Evolutionary conservation across 495 filamentous ascomycete species (phyloP), one percentile per base, ranked within the genome.

Genomic region (Penicillium chermesinum): DNA sequence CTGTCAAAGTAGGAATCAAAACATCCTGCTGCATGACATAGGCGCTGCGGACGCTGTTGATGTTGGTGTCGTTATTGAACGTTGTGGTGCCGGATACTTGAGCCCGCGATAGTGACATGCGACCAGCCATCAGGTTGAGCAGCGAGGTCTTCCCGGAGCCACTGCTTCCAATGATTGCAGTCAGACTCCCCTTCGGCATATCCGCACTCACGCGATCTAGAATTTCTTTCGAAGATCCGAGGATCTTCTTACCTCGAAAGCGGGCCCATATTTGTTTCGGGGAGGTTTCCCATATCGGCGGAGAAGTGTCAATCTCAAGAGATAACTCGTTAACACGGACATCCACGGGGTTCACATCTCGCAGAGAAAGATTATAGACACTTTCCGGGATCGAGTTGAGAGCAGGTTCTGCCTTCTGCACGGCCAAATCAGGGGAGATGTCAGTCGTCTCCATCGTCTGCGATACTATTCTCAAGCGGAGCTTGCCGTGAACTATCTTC

Each of bases 21-120:
- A 87, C 72, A 62, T 89, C 86, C 42, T 88, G 81, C 55, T 88
- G 86, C 81, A 87, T 86, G 13, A 88, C 81, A 63, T 87, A 88
- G 49, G 85, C 81, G 50, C 81, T 81, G 20, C 80, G 67, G 9
- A 82, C 65, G 44, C 59, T 72, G 10, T 73, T 63, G 14, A 83
- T 62, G n/a, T 79, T 65, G 16, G 69, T 44, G 38, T 65, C 55
- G 2, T 69, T 77, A 56, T 85, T 86, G 57, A 82, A 86, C 0
- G 71, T 76, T 0, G 77, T 76, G 1, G 54, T 55, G 2, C 84
- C 84, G 9, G 65, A 65, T 16, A 74, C 73, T 13, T 71, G 67
- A 2, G 86, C 64, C 32, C 73, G 70, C 10, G 68, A 69, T 27
- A 78, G 74, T 8, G 72, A 62, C 63, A 87, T 79, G 20, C 85